Evolutionary conservation across 208 protist genomes (phyloP).

Genomic region (Balamuthia mandrillaris): DNA sequence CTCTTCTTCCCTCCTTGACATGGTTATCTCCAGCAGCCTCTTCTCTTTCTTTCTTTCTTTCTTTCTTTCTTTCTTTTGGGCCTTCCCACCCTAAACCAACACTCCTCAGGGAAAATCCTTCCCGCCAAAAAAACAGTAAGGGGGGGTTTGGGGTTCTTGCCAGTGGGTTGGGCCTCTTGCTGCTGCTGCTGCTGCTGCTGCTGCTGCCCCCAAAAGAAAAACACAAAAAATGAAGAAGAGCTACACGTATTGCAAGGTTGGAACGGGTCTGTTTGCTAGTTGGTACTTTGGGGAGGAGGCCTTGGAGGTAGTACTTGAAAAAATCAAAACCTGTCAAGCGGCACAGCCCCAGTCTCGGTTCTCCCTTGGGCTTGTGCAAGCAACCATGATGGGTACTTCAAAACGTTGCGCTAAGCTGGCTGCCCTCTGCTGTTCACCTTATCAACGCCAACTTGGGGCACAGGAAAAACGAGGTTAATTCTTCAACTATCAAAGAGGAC

Average conservation of each 20-base stretch:
- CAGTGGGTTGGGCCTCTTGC: no score
- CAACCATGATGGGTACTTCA: constrained; percentile 1
- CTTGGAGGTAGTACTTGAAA: background rate
- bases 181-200: no score
- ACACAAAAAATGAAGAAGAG: no score
- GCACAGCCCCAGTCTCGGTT: background rate
- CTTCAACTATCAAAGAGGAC: background rate
- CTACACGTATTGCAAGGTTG: no score
- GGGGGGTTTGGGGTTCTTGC: no score
- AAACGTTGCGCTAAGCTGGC: background rate
- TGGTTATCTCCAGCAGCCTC: background rate
- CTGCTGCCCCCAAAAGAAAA: no score
- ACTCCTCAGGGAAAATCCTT: no score
- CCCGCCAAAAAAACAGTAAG: no score
- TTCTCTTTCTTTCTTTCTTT: no score
- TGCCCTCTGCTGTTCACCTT: background rate
- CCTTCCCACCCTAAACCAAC: no score
- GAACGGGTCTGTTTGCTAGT: background rate
- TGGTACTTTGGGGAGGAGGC: background rate
- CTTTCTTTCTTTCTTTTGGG: no score
- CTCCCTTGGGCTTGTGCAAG: constrained; percentile 3
- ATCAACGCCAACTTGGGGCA: background rate
- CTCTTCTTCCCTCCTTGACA: background rate
- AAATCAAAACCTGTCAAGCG: background rate
- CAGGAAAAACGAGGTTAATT: background rate